phyloP scores from a whole-genome alignment of 2,329 filamentous ascomycete genomes.

The Pseudogymnoascus sp. region DNA sequence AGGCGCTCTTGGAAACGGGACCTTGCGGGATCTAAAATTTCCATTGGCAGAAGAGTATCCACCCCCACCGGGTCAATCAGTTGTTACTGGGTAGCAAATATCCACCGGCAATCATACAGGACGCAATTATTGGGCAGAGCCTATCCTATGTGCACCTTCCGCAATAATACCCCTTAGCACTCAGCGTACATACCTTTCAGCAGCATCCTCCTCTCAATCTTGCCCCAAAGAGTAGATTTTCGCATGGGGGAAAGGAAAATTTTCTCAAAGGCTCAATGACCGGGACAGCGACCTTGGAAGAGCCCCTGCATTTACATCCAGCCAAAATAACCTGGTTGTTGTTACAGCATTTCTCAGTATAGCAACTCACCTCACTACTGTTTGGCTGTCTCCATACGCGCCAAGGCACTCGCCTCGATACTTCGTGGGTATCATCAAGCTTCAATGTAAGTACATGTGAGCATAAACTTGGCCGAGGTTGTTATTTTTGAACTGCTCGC shows the following conservation, averaged over 20 bases:
- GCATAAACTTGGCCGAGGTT: not conserved
- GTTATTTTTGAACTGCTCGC: not conserved
- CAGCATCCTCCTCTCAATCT: not conserved
- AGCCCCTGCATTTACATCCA: not conserved
- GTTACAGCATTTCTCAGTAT: not conserved
- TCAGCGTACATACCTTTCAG: not conserved
- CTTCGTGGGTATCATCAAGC: not conserved
- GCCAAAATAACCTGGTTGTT: not conserved
- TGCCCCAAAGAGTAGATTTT: not conserved
- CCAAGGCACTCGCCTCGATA: no score
- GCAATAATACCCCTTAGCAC: not conserved
- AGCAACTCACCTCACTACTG: not conserved
- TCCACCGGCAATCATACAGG: not conserved
- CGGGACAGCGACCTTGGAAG: not conserved
- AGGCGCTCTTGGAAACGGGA: not conserved
- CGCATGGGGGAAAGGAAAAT: not conserved
- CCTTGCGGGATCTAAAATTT: not conserved
- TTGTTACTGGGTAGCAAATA: not conserved
- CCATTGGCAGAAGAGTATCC: not conserved
- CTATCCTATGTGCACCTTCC: not conserved
- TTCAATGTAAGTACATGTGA: not conserved
- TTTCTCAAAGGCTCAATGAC: not conserved
- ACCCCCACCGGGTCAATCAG: constrained; percentile 1
- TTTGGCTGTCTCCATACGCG: no score
- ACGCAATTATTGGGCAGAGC: not conserved